Evolutionary conservation across 345 rosid genomes (phyloP).

Genomic region (Anacardium occidentale): DNA sequence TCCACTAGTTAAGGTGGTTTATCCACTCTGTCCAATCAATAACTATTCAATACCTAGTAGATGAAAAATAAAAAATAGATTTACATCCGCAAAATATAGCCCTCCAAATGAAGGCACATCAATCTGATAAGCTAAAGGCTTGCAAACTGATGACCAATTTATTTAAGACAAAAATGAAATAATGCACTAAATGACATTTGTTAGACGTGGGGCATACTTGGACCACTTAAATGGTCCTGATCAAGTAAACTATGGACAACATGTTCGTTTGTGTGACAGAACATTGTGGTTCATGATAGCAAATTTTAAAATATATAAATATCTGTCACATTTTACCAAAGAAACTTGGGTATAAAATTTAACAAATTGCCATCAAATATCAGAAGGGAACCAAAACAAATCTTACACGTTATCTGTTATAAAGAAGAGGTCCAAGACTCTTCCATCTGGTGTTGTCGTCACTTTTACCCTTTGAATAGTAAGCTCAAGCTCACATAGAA

Average conservation of each 20-base stretch:
- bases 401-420: constrained; percentile 75
- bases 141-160: background rate
- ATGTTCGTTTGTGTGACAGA: background rate
- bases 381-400: background rate
- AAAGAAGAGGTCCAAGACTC: constrained; percentile 83
- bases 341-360: background rate
- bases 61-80: background rate
- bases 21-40: background rate
- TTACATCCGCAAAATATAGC: background rate
- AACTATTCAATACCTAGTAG: background rate
- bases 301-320: background rate
- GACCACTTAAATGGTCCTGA: constrained; percentile 11
- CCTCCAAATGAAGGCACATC: background rate
- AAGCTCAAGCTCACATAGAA: constrained; percentile 76
- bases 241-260: constrained; percentile 1
- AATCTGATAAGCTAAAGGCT: background rate
- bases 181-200: too few relatives aligned
- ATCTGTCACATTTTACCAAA: background rate
- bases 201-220: background rate
- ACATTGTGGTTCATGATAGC: background rate
- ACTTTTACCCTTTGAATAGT: constrained; percentile 86
- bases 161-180: background rate
- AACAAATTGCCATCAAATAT: background rate
- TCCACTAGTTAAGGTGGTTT: background rate
- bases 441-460: constrained; percentile 74